Conservation (phyloP, 768 basidiomycete species). For the Suillus lakei region DNA sequence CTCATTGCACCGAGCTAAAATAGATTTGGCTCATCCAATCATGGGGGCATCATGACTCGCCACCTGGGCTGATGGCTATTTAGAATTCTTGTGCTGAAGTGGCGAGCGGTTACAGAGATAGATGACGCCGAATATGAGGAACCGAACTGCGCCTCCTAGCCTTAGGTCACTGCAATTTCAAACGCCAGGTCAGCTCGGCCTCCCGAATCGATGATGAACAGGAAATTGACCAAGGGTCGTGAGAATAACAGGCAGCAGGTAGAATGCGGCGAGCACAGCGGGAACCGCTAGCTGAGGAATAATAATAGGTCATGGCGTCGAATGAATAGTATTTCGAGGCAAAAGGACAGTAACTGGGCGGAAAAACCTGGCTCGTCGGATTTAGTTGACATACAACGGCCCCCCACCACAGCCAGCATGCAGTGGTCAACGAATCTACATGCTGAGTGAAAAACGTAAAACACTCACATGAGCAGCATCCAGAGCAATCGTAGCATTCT, state of each 20-base stretch:
- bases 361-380: not conserved
- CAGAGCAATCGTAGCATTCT: too few relatives aligned
- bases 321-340: slow-evolving; percentile 44
- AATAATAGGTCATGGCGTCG: slow-evolving; percentile 86
- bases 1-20: not conserved
- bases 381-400: not conserved
- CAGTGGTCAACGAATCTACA: not conserved
- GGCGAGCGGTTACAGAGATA: slow-evolving; percentile 69
- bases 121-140: slow-evolving; percentile 81
- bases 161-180: slow-evolving; percentile 64
- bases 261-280: slow-evolving; percentile 79
- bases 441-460: not conserved
- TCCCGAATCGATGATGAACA: slow-evolving; percentile 54
- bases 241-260: slow-evolving; percentile 46
- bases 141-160: slow-evolving; percentile 77
- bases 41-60: not conserved
- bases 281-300: slow-evolving; percentile 90
- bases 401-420: not conserved
- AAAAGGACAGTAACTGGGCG: not conserved
- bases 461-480: slow-evolving; percentile 31
- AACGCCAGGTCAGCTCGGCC: not conserved
- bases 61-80: slow-evolving; percentile 14
- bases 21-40: not conserved
- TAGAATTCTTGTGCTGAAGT: slow-evolving; percentile 20
- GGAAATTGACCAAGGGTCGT: slow-evolving; percentile 83